These are phyloP conservation scores for apple (Malus domestica) DNA, from an alignment of 306 rosid genomes.

Conservation along the genomic window ASM211411v1 NC_041801.1:14176001-14176500, in stretches of 20 bases:
- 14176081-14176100: slow-evolving; percentile 85
- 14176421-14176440: not conserved
- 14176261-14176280: slow-evolving; percentile 97
- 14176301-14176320: slow-evolving; percentile 95
- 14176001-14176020: slow-evolving; percentile 99
- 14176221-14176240: slow-evolving; percentile 5
- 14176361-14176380: slow-evolving; percentile 12
- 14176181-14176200: not conserved
- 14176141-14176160: not conserved
- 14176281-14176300: slow-evolving; percentile 94
- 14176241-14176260: slow-evolving; percentile 99
- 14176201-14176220: not conserved
- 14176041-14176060: slow-evolving; percentile 99
- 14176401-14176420: not conserved
- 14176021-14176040: slow-evolving; percentile 98
- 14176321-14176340: slow-evolving; percentile 97
- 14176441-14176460: slow-evolving; percentile 35
- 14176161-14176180: not conserved
- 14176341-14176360: slow-evolving; percentile 35
- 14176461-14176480: slow-evolving; percentile 85
- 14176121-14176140: slow-evolving; percentile 57
- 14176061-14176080: slow-evolving; percentile 89
- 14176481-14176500: slow-evolving; percentile 62
- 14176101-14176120: slow-evolving; percentile 94
- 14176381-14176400: not conserved